Conservation (phyloP, 1,284 basidiomycete genomes). For the Leccinum cinnamomeum region DNA sequence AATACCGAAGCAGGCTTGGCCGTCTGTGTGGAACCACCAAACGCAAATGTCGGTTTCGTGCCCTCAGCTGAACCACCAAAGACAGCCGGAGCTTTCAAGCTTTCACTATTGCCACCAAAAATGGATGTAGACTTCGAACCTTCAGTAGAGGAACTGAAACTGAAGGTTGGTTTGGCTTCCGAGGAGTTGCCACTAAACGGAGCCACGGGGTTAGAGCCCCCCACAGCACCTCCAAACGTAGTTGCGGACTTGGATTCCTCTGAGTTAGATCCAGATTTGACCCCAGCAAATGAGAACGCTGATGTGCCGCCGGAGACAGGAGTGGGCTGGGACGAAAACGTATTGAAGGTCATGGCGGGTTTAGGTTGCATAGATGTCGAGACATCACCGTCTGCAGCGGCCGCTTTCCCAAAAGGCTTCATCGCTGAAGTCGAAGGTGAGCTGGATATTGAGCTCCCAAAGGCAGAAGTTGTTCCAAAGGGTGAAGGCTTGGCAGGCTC, state of each 20-base stretch:
- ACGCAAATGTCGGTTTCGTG: conserved; percentile 11
- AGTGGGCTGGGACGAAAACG: conserved; percentile 13
- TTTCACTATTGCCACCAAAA: conserved; percentile 13
- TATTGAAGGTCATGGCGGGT: conserved; percentile 5
- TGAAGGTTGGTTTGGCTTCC: conserved; percentile 24
- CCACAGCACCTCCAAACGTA: conserved; percentile 12
- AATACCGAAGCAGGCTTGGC: conserved; percentile 13
- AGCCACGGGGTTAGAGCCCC: conserved; percentile 1
- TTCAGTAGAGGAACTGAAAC: conserved; percentile 14
- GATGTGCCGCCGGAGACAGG: conserved; percentile 8
- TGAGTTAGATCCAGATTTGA: conserved; percentile 15
- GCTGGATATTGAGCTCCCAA: conserved; percentile 15
- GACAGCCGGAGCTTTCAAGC: conserved; percentile 7
- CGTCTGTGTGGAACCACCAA: conserved; percentile 13
- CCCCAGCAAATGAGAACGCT: conserved; percentile 26
- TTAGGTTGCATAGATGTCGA: conserved; percentile 13
- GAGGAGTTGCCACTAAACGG: conserved; percentile 8
- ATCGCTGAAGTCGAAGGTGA: conserved; percentile 4
- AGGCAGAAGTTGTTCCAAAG: conserved; percentile 16
- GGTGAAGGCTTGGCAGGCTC: conserved; percentile 19
- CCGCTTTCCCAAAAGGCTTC: conserved; percentile 17
- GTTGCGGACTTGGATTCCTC: conserved; percentile 24
- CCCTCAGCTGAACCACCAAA: conserved; percentile 12
- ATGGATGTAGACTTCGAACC: conserved; percentile 8
- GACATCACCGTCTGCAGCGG: neutral